Percentiles rank a stretch among this genome's conserved stretches.
phyloP scores from a whole-genome alignment of 2,329 filamentous ascomycete species.

The Thielaviopsis populi region DNA sequence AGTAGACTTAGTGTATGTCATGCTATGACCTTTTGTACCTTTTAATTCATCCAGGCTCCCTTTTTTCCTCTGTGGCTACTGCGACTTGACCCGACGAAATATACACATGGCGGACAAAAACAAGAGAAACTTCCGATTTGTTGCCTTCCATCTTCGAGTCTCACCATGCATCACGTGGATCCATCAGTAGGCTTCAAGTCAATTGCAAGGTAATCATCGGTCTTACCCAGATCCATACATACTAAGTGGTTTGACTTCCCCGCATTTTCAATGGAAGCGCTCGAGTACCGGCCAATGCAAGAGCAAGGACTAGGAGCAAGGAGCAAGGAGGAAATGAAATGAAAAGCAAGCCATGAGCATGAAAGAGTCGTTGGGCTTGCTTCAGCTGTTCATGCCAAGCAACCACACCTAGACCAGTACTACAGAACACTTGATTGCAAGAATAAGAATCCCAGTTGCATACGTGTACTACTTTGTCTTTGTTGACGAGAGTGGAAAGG shows the following conservation, averaged over 20 bases:
- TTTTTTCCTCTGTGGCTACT: neutral
- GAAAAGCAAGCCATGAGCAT: neutral
- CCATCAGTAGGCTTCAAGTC: neutral
- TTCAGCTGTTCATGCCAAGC: neutral
- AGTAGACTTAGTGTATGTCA: neutral
- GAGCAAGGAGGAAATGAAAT: too few relatives aligned
- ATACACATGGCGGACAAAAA: neutral
- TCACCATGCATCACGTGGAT: neutral
- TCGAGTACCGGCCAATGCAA: neutral
- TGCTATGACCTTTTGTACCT: neutral
- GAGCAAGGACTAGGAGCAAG: neutral
- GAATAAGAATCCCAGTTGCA: neutral
- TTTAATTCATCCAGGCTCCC: too few relatives aligned
- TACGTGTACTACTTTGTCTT: neutral
- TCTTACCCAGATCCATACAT: neutral
- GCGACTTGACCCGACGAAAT: neutral
- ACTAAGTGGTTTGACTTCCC: neutral
- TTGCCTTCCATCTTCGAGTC: neutral
- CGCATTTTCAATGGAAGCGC: neutral
- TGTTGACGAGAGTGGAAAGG: neutral
- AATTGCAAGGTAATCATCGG: neutral
- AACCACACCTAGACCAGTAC: neutral
- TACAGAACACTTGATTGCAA: neutral
- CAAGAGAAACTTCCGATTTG: neutral
- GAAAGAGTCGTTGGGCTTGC: neutral